Conservation (phyloP, 305 asterid species). For the Withania somnifera region DNA sequence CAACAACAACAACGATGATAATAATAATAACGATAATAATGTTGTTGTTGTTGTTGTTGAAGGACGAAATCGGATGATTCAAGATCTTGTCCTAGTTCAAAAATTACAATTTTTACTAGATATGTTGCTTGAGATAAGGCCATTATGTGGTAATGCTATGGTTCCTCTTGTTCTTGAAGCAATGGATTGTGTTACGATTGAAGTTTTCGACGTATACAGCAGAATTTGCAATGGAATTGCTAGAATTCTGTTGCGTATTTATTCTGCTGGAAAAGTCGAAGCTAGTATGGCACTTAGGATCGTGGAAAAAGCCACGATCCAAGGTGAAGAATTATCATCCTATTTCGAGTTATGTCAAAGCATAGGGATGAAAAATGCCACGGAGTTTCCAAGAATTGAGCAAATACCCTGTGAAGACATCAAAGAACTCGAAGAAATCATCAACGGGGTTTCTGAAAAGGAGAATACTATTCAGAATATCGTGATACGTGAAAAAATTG, state of each 20-base stretch:
- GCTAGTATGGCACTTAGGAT: constrained; percentile 43
- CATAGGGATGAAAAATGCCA: constrained; percentile 50
- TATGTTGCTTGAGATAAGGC: constrained; percentile 46
- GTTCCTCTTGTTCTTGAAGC: constrained; percentile 49
- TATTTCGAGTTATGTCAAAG: constrained; percentile 52
- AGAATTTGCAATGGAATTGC: constrained; percentile 65
- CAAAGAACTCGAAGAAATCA: constrained; percentile 44
- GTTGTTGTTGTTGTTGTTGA: neutral
- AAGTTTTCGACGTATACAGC: constrained; percentile 56
- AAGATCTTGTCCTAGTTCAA: constrained; percentile 37
- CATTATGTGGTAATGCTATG: constrained; percentile 22
- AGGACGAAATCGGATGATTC: constrained; percentile 9
- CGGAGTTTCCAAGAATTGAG: constrained; percentile 40
- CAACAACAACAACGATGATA: neutral
- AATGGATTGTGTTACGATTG: constrained; percentile 56
- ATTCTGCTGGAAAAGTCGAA: constrained; percentile 37
- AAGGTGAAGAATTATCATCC: constrained; percentile 40
- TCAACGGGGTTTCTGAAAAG: constrained; percentile 17
- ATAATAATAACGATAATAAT: neutral
- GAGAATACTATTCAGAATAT: too few species aligned
- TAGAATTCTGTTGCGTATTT: constrained; percentile 33
- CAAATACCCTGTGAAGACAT: constrained; percentile 52
- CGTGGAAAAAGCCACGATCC: constrained; percentile 42
- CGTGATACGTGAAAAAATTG: neutral
- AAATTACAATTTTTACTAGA: constrained; percentile 47